Conservation (phyloP, 2,329 filamentous ascomycete species). For the Thermochaetoides dissita region DNA sequence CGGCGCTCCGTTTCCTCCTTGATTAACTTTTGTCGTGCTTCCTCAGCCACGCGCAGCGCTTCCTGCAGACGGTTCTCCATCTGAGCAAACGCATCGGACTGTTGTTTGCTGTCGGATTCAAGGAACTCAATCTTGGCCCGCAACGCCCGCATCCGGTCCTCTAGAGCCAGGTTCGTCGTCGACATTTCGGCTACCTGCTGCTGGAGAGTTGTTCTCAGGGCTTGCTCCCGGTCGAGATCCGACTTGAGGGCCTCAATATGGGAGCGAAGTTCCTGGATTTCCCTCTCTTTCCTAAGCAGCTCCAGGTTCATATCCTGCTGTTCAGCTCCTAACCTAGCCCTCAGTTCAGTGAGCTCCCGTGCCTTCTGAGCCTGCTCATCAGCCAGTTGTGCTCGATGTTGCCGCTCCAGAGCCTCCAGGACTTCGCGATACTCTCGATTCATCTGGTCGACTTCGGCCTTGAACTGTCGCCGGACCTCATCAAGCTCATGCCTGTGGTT, state of each 20-base stretch:
- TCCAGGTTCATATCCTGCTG: conserved; percentile 35
- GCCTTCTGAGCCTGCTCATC: conserved; percentile 45
- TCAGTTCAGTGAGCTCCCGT: conserved; percentile 53
- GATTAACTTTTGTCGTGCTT: conserved; percentile 67
- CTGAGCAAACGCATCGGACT: conserved; percentile 70
- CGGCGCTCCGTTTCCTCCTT: conserved; percentile 82
- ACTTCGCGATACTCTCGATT: conserved; percentile 53
- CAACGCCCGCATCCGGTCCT: conserved; percentile 61
- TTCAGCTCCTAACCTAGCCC: conserved; percentile 35
- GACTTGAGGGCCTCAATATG: conserved; percentile 32
- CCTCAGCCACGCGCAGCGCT: conserved; percentile 54
- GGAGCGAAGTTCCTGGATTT: conserved; percentile 34
- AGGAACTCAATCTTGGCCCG: conserved; percentile 77
- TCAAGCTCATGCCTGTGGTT: conserved; percentile 43
- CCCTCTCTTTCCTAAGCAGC: conserved; percentile 38
- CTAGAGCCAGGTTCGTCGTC: conserved; percentile 50
- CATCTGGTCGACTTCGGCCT: conserved; percentile 43
- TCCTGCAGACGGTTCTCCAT: conserved; percentile 72
- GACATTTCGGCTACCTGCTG: conserved; percentile 44
- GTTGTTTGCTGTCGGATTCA: conserved; percentile 77
- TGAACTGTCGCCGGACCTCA: conserved; percentile 34
- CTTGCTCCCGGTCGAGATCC: conserved; percentile 49
- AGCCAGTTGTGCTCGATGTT: conserved; percentile 50
- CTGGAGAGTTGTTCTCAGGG: conserved; percentile 39
- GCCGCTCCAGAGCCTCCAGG: conserved; percentile 48